A percentile compares a stretch with the other conserved stretches of the same genome.
Conservation (phyloP, 2,329 filamentous ascomycete genomes). For the Colletotrichum spinosum region DNA sequence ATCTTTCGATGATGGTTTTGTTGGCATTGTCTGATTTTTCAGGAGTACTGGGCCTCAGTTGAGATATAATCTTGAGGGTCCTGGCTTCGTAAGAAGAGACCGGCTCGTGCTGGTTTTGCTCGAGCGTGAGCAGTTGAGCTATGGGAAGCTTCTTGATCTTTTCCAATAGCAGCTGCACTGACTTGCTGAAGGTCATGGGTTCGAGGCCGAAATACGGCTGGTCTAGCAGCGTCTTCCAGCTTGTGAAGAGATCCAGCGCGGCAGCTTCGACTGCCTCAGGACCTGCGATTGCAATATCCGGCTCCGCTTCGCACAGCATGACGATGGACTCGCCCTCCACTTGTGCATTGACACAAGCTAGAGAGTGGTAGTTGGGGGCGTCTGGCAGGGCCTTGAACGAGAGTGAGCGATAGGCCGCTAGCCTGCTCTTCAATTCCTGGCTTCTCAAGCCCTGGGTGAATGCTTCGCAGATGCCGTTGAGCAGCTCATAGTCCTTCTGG, state of each 20-base stretch:
- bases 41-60: conserved; percentile 40
- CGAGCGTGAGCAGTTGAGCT: conserved; percentile 64
- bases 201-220: conserved; percentile 56
- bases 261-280: conserved; percentile 50
- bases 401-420: conserved; percentile 62
- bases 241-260: conserved; percentile 50
- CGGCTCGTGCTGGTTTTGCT: conserved; percentile 66
- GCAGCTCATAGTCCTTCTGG: conserved; percentile 57
- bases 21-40: conserved; percentile 15
- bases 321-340: conserved; percentile 67
- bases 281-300: conserved; percentile 48
- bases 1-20: conserved; percentile 52
- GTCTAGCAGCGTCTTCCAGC: conserved; percentile 60
- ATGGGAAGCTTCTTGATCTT: conserved; percentile 63
- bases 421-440: conserved; percentile 54
- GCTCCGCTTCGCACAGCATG: conserved; percentile 58
- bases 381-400: conserved; percentile 45
- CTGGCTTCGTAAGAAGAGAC: conserved; percentile 57
- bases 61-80: conserved; percentile 42
- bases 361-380: conserved; percentile 55
- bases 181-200: conserved; percentile 62
- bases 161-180: conserved; percentile 61
- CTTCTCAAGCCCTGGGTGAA: conserved; percentile 68
- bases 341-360: conserved; percentile 65
- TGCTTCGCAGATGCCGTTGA: conserved; percentile 64